Conservation (phyloP, 306 rosid genomes). For the Vigna hirtella region DNA sequence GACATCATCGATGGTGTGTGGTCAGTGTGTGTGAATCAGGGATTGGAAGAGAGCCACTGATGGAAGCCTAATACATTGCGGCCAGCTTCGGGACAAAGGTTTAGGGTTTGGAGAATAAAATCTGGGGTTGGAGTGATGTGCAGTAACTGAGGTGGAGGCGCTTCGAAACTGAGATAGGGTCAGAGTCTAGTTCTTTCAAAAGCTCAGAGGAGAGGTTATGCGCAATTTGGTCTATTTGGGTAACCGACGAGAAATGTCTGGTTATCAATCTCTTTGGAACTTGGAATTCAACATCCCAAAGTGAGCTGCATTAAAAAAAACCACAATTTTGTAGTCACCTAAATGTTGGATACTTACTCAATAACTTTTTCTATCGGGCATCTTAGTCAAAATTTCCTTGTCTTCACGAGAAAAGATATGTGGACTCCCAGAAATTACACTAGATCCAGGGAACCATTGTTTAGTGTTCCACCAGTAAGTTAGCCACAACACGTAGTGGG, state of each 20-base stretch:
- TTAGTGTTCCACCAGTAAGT: constrained; percentile 96
- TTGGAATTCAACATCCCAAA: neutral
- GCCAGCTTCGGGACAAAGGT: constrained; percentile 68
- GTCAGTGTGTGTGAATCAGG: neutral
- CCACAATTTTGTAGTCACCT: constrained; percentile 12
- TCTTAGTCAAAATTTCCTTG: constrained; percentile 29
- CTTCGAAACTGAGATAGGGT: constrained; percentile 58
- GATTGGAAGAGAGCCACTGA: constrained; percentile 64
- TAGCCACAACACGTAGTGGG: constrained; percentile 83
- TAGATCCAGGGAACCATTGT: constrained; percentile 65
- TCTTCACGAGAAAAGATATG: constrained; percentile 49
- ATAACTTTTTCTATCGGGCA: too few species aligned
- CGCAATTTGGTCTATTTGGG: constrained; percentile 51
- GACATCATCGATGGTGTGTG: constrained; percentile 79
- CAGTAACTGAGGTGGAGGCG: constrained; percentile 69
- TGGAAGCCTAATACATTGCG: constrained; percentile 65
- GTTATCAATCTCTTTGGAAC: neutral
- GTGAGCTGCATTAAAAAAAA: neutral
- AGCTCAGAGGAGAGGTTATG: constrained; percentile 64
- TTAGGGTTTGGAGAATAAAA: constrained; percentile 59
- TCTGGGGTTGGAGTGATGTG: constrained; percentile 65
- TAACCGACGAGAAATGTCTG: constrained; percentile 53
- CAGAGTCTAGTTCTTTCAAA: constrained; percentile 55
- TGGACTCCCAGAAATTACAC: constrained; percentile 12
- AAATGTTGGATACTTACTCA: neutral